Percentiles rank a stretch among this genome's conserved stretches.
phyloP scores from a whole-genome alignment of 768 basidiomycete species.

The Paxillus ammoniavirescens region DNA sequence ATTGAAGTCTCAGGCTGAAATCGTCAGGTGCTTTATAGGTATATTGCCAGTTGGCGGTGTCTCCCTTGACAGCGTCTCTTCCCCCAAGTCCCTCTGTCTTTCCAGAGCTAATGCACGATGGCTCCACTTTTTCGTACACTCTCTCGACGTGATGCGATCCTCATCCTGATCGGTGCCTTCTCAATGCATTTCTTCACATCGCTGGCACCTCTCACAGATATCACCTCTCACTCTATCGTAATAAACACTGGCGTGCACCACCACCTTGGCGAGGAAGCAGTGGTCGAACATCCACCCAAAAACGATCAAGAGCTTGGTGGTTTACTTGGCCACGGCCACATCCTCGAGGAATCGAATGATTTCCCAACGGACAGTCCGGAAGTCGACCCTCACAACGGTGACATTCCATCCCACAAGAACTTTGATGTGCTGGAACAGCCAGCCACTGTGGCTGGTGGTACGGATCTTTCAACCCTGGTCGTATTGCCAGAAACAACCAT shows the following conservation, averaged over 20 bases:
- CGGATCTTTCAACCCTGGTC: conserved; percentile 8
- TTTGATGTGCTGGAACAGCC: not conserved
- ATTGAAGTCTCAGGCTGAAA: too few relatives aligned
- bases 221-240: conserved; percentile 27
- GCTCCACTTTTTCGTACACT: conserved; percentile 39
- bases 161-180: conserved; percentile 57
- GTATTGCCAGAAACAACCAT: conserved; percentile 53
- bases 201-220: conserved; percentile 28
- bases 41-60: not conserved
- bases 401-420: not conserved
- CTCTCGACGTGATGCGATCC: conserved; percentile 55
- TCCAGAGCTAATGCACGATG: conserved; percentile 21
- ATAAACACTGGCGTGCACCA: conserved; percentile 25
- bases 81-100: not conserved
- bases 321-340: not conserved
- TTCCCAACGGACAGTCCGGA: not conserved
- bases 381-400: not conserved
- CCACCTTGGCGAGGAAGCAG: not conserved
- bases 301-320: conserved; percentile 5
- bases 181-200: conserved; percentile 53
- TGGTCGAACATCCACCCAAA: not conserved
- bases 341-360: not conserved
- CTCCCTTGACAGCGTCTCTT: not conserved
- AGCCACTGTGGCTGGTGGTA: not conserved
- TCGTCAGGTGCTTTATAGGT: too few relatives aligned